Evolutionary conservation across 2,329 filamentous ascomycete species (phyloP), one percentile per base, ranked within the genome.

Genomic region (Arachnomyces sp.): DNA sequence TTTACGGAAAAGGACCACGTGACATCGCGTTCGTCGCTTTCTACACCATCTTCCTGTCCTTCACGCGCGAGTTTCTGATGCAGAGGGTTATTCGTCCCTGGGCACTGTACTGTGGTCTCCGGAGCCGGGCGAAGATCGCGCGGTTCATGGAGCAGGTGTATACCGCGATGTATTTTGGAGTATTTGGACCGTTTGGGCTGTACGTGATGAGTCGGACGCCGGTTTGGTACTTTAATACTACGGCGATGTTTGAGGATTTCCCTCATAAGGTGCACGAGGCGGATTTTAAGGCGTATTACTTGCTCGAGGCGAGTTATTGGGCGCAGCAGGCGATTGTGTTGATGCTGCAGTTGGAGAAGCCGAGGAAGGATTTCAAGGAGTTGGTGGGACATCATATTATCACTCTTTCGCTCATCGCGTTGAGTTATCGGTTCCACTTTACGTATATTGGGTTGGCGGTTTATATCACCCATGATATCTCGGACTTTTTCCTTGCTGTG

Each of bases 131-230:
- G 48, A 95, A 94, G 68, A 87, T 92, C 56, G 76, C 81, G 12
- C 82, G 89, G 28, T 95, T 94, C 72, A 92, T 94, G 85, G 89
- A 96, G 64, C 89, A 96, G 66, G 79, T 83, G 57, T 96, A 96
- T 66, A 94, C 89, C 1, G 89, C 88, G 17, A 70, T 94, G 39
- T 95, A 96, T 73, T 94, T 94, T 63, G 78, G 65, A 33, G 60
- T 92, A 43, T 80, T 93, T 42, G 87, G 87, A 1, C 88, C 88
- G 2, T 81, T 81, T 40, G 89, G 89, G 39, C 63, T 95, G 55
- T 95, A 83, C 59, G 84, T 95, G 59, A 95, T 96, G 89, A 83
- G 76, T 56, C 74, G 77, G 47, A 90, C 86, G n/a, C 82, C 88
- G 6, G 79, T 95, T 31, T 95, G 88, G 90, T 95, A 94, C 64